Evolutionary conservation across 2,329 filamentous ascomycete genomes (phyloP).

Genomic region (Moelleriella libera): DNA sequence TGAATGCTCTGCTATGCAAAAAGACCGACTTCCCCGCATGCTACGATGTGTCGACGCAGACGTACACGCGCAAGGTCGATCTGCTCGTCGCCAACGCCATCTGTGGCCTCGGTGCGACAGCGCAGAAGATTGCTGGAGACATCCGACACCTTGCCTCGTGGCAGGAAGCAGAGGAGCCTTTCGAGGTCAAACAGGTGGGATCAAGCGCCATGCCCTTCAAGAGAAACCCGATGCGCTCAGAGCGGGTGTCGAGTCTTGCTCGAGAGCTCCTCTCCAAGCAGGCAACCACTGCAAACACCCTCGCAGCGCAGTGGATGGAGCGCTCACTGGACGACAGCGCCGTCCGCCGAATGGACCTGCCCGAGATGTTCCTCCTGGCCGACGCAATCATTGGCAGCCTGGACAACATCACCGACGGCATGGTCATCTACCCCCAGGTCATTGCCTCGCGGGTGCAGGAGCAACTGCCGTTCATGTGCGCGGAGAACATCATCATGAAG

Average conservation of each 20-base stretch:
- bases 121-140: slow-evolving; percentile 54
- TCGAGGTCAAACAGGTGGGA: slow-evolving; percentile 68
- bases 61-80: slow-evolving; percentile 66
- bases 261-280: slow-evolving; percentile 29
- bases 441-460: slow-evolving; percentile 54
- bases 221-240: slow-evolving; percentile 7
- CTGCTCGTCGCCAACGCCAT: slow-evolving; percentile 70
- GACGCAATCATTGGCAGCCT: slow-evolving; percentile 54
- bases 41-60: slow-evolving; percentile 51
- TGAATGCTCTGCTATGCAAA: slow-evolving; percentile 41
- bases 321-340: slow-evolving; percentile 65
- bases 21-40: slow-evolving; percentile 37
- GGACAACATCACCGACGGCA: slow-evolving; percentile 53
- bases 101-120: slow-evolving; percentile 64
- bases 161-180: slow-evolving; percentile 80
- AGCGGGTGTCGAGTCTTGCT: slow-evolving; percentile 6
- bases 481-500: slow-evolving; percentile 57
- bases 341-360: slow-evolving; percentile 49
- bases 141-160: slow-evolving; percentile 59
- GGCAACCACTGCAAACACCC: slow-evolving; percentile 15
- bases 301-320: slow-evolving; percentile 36
- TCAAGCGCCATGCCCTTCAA: slow-evolving; percentile 23
- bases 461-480: slow-evolving; percentile 81
- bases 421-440: slow-evolving; percentile 66
- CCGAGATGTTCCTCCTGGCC: slow-evolving; percentile 52